Base-by-base conservation (phyloP, 129 eudicot species). In the Silybum marianum region DNA sequence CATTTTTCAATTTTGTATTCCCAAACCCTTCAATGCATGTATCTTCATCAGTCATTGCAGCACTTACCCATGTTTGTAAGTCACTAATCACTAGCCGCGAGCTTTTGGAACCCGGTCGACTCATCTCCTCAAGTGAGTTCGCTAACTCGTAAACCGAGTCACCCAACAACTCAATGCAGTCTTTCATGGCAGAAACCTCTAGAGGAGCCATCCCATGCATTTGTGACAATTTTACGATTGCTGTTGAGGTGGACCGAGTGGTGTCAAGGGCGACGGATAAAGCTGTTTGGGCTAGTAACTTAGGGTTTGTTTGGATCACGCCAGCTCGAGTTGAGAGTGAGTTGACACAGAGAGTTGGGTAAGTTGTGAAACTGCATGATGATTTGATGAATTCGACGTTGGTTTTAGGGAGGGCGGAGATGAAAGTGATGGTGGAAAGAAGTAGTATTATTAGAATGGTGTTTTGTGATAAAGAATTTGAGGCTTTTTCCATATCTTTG, bases 11-110 rank as follows among this genome's bases (percentile, higher is more conserved):
- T 21, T 80, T 76, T 0, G 83, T 87, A 3, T 84, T 81, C 14
- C 30, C 83, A 74, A 91, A 87, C 68, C 93, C 93, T 6, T 89
- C 93, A 36, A 74, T 71, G 82, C 96, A 89, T 11, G 91, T 89
- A 72, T 86, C 80, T 36, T 91, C 90, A 28, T 91, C 84, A 0
- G 90, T 91, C 74, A 89, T 14, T n/a, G 93, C 91, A 23, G 90
- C 90, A 36, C 96, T 89, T 11, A 91, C 90, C 93, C 96, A 91
- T 5, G 96, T 89, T 48, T 89, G 88, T n/a, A 86, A 16, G 78
- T 90, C 88, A 16, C 72, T 87, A 66, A 85, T 81, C 73, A 83
- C 73, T 2, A 81, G 23, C 40, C 66, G 5, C 0, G 48, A 66
- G 38, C 83, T 70, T 79, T 75, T 73, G 2, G 82, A 73, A 66